phyloP scores from a whole-genome alignment of 1,139 yeast species.

The Lodderomyces orthopsilosis region DNA sequence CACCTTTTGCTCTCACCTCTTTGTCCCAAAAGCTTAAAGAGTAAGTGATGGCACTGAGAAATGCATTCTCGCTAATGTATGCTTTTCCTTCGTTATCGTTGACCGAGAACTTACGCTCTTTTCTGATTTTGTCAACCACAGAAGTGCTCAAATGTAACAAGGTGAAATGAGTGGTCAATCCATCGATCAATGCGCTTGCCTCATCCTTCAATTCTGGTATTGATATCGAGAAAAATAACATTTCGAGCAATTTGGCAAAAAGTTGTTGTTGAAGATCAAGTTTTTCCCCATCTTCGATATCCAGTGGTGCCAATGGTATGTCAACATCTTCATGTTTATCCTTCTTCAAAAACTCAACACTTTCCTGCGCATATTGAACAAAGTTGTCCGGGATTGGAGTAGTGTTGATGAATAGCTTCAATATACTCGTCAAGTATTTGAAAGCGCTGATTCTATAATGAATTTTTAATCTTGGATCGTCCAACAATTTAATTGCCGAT shows the following conservation, averaged over 20 bases:
- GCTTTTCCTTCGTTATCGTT: slow-evolving; percentile 78
- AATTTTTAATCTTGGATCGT: slow-evolving; percentile 60
- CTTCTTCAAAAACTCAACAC: slow-evolving; percentile 47
- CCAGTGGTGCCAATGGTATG: slow-evolving; percentile 40
- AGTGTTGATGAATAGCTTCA: slow-evolving; percentile 68
- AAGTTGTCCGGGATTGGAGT: slow-evolving; percentile 60
- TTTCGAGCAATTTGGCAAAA: slow-evolving; percentile 59
- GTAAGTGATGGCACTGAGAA: slow-evolving; percentile 71
- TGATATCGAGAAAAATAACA: slow-evolving; percentile 72
- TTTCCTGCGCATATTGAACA: slow-evolving; percentile 39
- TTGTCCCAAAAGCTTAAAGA: slow-evolving; percentile 78
- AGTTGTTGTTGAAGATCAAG: slow-evolving; percentile 61
- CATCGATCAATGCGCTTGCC: slow-evolving; percentile 58
- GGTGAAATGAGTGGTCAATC: slow-evolving; percentile 76
- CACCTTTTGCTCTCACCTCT: slow-evolving; percentile 70
- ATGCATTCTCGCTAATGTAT: slow-evolving; percentile 64
- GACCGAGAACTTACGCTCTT: slow-evolving; percentile 68
- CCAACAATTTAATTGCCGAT: slow-evolving; percentile 66
- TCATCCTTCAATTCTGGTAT: slow-evolving; percentile 72
- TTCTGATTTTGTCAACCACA: slow-evolving; percentile 66
- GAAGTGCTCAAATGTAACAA: slow-evolving; percentile 74
- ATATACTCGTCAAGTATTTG: slow-evolving; percentile 62
- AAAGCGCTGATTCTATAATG: slow-evolving; percentile 79
- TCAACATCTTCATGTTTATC: slow-evolving; percentile 36
- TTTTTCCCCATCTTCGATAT: slow-evolving; percentile 46